Evolutionary conservation across 164 flowering plant species (phyloP).

Genomic region (Magnolia changhungtana): DNA sequence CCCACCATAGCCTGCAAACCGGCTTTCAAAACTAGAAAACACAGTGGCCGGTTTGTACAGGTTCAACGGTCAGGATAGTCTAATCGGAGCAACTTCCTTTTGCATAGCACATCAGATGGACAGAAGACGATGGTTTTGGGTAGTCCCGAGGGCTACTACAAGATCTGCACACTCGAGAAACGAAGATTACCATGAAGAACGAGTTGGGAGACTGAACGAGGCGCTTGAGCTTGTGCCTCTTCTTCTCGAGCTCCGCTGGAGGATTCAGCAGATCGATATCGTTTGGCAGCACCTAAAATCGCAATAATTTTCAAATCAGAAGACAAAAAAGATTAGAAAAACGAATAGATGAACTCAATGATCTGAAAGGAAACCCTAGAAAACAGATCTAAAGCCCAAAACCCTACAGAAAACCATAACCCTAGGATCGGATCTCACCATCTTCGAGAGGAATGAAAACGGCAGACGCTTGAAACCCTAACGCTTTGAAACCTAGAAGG

Average conservation of each 20-base stretch:
- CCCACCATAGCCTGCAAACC: no score
- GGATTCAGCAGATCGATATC: constrained; percentile 19
- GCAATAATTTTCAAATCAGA: not conserved
- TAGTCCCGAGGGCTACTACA: no score
- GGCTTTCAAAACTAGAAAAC: no score
- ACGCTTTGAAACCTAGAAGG: not conserved
- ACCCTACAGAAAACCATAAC: not conserved
- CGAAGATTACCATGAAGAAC: constrained; percentile 14
- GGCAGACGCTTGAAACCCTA: not conserved
- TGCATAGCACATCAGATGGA: no score
- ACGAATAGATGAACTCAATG: not conserved
- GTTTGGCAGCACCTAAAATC: constrained; percentile 14
- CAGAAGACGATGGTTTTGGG: no score
- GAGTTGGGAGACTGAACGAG: constrained; percentile 20
- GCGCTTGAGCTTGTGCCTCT: constrained; percentile 19
- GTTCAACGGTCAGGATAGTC: no score
- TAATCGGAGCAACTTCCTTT: no score
- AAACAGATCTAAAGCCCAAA: not conserved
- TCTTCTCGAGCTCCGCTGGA: constrained; percentile 21
- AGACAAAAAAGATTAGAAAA: not conserved
- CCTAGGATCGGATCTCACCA: not conserved
- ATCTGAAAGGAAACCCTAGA: not conserved
- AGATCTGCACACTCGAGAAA: not conserved
- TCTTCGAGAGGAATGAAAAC: not conserved
- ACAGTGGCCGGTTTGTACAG: no score